Conservation (phyloP, 345 rosid genomes). For the Limnanthes douglasii region DNA sequence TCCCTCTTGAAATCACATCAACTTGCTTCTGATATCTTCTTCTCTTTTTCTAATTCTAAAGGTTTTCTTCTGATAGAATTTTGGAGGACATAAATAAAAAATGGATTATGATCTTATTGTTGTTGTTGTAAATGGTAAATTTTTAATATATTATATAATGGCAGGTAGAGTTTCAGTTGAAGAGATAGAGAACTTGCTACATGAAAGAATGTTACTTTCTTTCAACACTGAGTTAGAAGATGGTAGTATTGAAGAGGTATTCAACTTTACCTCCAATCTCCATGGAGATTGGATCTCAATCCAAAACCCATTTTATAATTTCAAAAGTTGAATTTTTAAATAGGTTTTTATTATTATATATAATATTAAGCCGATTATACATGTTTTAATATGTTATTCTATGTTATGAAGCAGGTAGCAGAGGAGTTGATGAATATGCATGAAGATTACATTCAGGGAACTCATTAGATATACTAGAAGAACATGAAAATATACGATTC, state of each 20-base stretch:
- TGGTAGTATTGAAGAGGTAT: constrained; percentile 79
- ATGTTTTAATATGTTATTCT: background rate
- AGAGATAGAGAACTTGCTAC: constrained; percentile 58
- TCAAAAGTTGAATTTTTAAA: no score
- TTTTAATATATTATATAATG: background rate
- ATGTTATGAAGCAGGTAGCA: constrained; percentile 10
- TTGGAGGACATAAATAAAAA: no score
- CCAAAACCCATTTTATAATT: no score
- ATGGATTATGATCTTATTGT: no score
- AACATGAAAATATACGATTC: no score
- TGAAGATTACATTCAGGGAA: constrained; percentile 11
- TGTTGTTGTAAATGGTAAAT: background rate
- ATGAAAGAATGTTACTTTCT: constrained; percentile 56
- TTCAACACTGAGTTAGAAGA: constrained; percentile 84
- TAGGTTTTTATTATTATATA: no score
- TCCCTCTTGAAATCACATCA: constrained; percentile 27
- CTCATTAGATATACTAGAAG: constrained; percentile 5
- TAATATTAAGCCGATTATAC: no score
- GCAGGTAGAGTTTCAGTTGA: constrained; percentile 32
- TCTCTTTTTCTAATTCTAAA: constrained; percentile 33
- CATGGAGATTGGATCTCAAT: no score
- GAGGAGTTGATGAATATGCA: constrained; percentile 17
- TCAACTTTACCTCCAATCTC: background rate
- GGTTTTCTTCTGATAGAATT: no score
- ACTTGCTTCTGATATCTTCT: constrained; percentile 25